phyloP scores from a whole-genome alignment of 164 flowering plant species.

The Malania oleifera region DNA sequence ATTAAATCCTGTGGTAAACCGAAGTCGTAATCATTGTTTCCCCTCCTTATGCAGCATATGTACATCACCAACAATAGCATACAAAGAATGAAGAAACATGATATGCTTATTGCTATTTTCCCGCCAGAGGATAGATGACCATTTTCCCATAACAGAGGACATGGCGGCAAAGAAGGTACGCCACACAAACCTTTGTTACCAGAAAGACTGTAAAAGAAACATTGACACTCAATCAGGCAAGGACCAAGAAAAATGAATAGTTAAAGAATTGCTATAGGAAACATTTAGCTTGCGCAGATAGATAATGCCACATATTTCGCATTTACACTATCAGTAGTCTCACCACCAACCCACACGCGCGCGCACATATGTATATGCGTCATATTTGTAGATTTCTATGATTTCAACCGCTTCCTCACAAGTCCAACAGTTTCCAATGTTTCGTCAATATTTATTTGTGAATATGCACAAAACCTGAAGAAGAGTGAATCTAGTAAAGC shows the following conservation, averaged over 20 bases:
- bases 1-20: slow-evolving; percentile 82
- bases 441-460: too few species aligned
- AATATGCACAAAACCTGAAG: too few species aligned
- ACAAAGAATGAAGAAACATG: slow-evolving; percentile 45
- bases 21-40: slow-evolving; percentile 84
- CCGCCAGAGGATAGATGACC: slow-evolving; percentile 69
- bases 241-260: background rate
- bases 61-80: slow-evolving; percentile 41
- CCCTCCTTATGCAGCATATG: slow-evolving; percentile 57
- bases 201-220: slow-evolving; percentile 52
- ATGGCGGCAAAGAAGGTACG: slow-evolving; percentile 71
- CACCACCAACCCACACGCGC: too few species aligned
- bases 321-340: too few species aligned
- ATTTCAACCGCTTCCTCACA: too few species aligned
- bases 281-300: background rate
- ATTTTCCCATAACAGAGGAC: slow-evolving; percentile 79
- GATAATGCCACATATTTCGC: too few species aligned
- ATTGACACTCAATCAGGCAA: background rate
- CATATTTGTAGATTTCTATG: too few species aligned
- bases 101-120: slow-evolving; percentile 69
- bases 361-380: too few species aligned
- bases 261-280: background rate
- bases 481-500: too few species aligned
- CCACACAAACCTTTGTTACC: slow-evolving; percentile 93
- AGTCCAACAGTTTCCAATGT: too few species aligned